Evolutionary conservation across 352 stramenopile species (phyloP).

Genomic region (Globisporangium cylindrosporum): DNA sequence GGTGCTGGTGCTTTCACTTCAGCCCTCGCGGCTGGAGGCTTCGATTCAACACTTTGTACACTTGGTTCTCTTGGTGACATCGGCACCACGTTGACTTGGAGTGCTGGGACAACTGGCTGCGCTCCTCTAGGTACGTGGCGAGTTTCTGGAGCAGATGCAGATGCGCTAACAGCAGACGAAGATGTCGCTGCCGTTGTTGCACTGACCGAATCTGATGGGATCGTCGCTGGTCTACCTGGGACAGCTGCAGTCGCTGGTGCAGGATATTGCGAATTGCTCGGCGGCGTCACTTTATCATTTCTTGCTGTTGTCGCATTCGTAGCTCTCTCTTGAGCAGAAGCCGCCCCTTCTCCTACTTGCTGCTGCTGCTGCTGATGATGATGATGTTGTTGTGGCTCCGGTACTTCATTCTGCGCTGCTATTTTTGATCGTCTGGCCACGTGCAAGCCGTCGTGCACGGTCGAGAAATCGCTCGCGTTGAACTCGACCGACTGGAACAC

Average conservation of each 20-base stretch:
- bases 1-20: background rate
- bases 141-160: background rate
- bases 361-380: background rate
- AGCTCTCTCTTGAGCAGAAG: background rate
- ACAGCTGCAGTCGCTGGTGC: background rate
- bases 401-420: background rate
- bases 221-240: background rate
- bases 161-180: background rate
- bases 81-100: background rate
- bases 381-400: background rate
- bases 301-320: background rate
- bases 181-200: background rate
- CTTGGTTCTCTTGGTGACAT: background rate
- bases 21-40: background rate
- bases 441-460: constrained; percentile 32
- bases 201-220: background rate
- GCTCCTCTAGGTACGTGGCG: background rate
- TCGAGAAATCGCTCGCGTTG: constrained; percentile 39
- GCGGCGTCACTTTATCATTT: background rate
- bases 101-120: background rate
- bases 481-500: constrained; percentile 42
- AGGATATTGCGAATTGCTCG: background rate
- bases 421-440: constrained; percentile 30
- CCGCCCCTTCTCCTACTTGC: background rate
- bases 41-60: background rate